These are phyloP conservation scores for Eucalyptus melliodora DNA, from an alignment of 345 rosid species.

Conservation along the genomic window DNA sequence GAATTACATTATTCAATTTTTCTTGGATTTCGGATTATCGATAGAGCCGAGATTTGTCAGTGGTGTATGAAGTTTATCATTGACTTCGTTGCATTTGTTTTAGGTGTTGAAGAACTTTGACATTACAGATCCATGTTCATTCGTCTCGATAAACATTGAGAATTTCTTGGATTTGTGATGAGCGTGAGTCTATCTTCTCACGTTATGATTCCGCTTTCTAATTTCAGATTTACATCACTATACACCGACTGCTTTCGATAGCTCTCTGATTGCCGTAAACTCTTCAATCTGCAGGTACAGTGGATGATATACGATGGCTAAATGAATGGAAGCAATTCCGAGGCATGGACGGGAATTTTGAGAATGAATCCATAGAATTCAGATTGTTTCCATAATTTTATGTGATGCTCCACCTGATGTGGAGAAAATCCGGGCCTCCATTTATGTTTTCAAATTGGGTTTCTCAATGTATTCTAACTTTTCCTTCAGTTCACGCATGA, in stretches of 20 bases:
- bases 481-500: background rate
- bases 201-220: background rate
- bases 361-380: background rate
- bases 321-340: background rate
- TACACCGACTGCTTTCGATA: background rate
- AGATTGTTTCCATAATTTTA: background rate
- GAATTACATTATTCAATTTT: background rate
- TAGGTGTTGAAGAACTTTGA: slow-evolving; percentile 75
- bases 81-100: background rate
- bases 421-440: background rate
- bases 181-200: background rate
- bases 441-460: background rate
- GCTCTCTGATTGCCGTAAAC: background rate
- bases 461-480: background rate
- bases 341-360: background rate
- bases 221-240: background rate
- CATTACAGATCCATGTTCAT: slow-evolving; percentile 73
- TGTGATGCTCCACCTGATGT: background rate
- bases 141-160: slow-evolving; percentile 56
- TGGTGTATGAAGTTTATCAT: background rate
- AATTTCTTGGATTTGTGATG: background rate
- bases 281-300: background rate
- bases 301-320: background rate
- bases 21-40: background rate
- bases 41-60: background rate